phyloP scores from a whole-genome alignment of 176 grass and related monocot species.

The Thalia dealbata region DNA sequence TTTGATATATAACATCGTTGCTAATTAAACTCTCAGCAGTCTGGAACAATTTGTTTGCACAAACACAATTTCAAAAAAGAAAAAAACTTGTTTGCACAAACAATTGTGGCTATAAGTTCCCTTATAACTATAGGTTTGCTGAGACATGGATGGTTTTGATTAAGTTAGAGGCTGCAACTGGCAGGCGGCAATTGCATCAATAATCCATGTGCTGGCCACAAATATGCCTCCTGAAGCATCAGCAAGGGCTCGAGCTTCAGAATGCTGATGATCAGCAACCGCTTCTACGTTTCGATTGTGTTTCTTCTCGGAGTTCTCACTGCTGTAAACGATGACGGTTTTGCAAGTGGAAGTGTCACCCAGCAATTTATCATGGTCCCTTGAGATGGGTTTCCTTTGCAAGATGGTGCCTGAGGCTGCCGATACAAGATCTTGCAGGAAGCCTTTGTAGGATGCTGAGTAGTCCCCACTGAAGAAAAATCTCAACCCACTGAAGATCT shows the following conservation, averaged over 20 bases:
- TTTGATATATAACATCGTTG: no score
- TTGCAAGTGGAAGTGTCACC: conserved; percentile 26
- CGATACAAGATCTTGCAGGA: conserved; percentile 62
- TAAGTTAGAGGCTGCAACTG: conserved; percentile 31
- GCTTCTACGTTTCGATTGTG: neutral
- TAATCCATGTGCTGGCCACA: conserved; percentile 62
- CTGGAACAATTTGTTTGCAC: neutral
- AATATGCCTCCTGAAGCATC: conserved; percentile 46
- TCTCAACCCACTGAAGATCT: conserved; percentile 33
- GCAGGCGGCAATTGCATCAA: conserved; percentile 68
- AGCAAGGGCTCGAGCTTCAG: conserved; percentile 43
- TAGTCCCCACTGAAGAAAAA: conserved; percentile 79
- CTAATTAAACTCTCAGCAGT: neutral
- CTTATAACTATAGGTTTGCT: no score
- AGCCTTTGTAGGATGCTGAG: conserved; percentile 48
- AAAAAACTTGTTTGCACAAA: no score
- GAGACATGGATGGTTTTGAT: neutral
- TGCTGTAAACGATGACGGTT: conserved; percentile 42
- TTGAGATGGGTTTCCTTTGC: conserved; percentile 68
- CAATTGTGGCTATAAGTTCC: no score
- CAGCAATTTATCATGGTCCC: conserved; percentile 55
- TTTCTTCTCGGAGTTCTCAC: conserved; percentile 39
- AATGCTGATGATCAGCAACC: conserved; percentile 2
- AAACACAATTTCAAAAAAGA: no score
- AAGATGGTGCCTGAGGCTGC: conserved; percentile 51